phyloP scores from a whole-genome alignment of 192 early-diverging fungal species.

The Geranomyces variabilis region DNA sequence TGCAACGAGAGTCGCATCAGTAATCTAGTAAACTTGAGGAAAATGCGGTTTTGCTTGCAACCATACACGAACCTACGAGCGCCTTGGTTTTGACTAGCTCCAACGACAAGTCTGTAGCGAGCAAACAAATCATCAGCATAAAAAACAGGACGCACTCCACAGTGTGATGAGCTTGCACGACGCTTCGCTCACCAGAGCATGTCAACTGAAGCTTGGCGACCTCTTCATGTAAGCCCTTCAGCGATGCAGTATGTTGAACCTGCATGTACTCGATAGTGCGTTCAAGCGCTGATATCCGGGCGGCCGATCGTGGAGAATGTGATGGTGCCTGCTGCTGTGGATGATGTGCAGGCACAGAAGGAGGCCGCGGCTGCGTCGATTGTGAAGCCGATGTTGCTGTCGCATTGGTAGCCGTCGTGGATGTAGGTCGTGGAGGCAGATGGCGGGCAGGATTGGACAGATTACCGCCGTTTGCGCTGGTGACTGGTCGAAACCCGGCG shows the following conservation, averaged over 20 bases:
- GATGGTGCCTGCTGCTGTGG: not conserved
- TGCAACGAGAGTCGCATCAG: not conserved
- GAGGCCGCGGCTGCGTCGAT: not conserved
- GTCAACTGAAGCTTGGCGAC: conserved; percentile 44
- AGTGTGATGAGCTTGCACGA: no score
- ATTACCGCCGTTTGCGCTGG: not conserved
- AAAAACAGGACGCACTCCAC: not conserved
- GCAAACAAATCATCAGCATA: not conserved
- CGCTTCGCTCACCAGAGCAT: conserved; percentile 42
- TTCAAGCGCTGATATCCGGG: conserved; percentile 46
- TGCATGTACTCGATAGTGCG: conserved; percentile 50
- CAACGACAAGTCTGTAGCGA: conserved; percentile 4
- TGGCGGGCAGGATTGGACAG: no score
- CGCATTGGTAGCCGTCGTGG: not conserved
- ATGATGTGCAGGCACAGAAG: not conserved
- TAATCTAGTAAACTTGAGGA: no score
- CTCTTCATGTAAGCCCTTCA: conserved; percentile 54
- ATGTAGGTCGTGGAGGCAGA: no score
- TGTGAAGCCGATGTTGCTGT: not conserved
- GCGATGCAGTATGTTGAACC: conserved; percentile 38
- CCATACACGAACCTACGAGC: not conserved
- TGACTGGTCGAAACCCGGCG: not conserved
- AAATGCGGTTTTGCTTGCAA: no score
- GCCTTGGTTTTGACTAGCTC: conserved; percentile 8
- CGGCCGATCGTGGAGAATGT: conserved; percentile 9